Percentiles rank a stretch among this genome's conserved stretches.
Conservation (phyloP, 345 rosid genomes). For the Eucalyptus cloeziana region DNA sequence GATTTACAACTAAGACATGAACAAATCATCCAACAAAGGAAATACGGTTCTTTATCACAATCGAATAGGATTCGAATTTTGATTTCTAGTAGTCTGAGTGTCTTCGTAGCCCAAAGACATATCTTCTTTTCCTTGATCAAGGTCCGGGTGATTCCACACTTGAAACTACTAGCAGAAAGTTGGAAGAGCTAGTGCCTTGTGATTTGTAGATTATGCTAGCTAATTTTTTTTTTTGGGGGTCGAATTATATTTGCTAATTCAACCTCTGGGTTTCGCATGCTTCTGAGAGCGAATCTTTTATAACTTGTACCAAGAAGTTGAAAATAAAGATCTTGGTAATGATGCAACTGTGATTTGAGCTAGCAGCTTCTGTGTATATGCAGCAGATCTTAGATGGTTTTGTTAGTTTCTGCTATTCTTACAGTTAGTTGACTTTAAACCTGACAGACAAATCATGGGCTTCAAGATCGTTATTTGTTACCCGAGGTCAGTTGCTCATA, state of each 20-base stretch:
- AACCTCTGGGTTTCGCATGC: not conserved
- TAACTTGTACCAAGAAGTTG: not conserved
- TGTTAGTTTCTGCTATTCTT: not conserved
- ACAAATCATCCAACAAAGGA: not conserved
- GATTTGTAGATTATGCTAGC: not conserved
- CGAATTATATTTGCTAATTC: not conserved
- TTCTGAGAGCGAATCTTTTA: not conserved
- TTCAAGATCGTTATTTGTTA: constrained; percentile 65
- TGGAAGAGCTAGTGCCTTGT: not conserved
- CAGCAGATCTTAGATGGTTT: not conserved
- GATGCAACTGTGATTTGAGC: not conserved
- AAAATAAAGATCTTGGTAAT: not conserved
- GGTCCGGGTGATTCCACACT: not conserved
- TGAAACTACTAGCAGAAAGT: not conserved
- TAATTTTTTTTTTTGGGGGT: not conserved
- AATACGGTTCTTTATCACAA: not conserved
- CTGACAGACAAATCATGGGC: constrained; percentile 63
- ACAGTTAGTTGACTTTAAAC: not conserved
- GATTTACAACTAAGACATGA: not conserved
- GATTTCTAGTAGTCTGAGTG: not conserved
- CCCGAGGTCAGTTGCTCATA: constrained; percentile 43
- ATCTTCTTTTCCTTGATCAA: not conserved
- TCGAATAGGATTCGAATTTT: not conserved
- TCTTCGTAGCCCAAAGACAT: not conserved
- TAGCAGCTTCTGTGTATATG: not conserved